phyloP scores from a whole-genome alignment of 345 rosid species.

The Schrenkiella parvula region DNA sequence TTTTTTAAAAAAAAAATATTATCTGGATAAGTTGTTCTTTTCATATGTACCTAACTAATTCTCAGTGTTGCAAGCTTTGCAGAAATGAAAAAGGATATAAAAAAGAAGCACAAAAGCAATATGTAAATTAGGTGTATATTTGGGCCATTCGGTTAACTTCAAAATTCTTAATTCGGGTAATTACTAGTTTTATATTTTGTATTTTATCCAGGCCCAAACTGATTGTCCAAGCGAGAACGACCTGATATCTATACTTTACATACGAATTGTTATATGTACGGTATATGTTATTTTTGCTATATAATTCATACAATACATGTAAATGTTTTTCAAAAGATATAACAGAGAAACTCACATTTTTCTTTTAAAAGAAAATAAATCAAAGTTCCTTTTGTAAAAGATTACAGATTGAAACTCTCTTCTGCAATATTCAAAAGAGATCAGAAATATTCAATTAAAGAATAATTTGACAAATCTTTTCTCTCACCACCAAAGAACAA shows the following conservation, averaged over 20 bases:
- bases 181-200: neutral
- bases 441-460: constrained; percentile 27
- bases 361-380: neutral
- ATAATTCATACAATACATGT: too few relatives aligned
- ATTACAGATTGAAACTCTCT: constrained; percentile 22
- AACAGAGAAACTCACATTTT: neutral
- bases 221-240: neutral
- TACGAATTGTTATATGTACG: too few relatives aligned
- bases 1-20: too few relatives aligned
- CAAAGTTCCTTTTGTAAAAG: constrained; percentile 1
- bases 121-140: neutral
- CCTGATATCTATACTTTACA: too few relatives aligned
- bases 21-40: neutral
- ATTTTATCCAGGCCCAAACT: neutral
- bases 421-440: constrained; percentile 26
- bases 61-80: neutral
- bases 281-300: too few relatives aligned
- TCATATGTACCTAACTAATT: neutral
- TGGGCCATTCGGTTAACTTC: neutral
- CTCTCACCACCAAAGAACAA: constrained; percentile 33
- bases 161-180: neutral
- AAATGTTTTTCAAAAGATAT: neutral
- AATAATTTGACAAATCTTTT: constrained; percentile 25
- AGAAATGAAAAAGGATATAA: neutral
- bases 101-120: neutral